Evolutionary conservation across 2,329 filamentous ascomycete species (phyloP).

Genomic region (Trichoderma pleuroti): DNA sequence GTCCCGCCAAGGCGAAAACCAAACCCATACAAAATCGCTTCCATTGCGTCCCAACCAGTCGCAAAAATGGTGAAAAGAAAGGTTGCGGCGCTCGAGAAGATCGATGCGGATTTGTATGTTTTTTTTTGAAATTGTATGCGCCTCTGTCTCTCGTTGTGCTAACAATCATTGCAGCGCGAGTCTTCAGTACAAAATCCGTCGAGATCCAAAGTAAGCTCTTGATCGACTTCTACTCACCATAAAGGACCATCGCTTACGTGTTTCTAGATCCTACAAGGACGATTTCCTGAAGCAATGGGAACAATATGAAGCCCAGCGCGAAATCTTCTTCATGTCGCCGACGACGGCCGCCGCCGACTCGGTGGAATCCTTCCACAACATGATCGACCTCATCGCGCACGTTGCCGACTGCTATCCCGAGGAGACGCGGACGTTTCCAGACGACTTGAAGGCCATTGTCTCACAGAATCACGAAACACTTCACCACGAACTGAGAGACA

Average conservation of each 20-base stretch:
- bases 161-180: constrained; percentile 58
- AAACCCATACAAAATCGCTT: neutral
- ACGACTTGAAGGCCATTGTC: constrained; percentile 77
- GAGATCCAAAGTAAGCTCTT: constrained; percentile 67
- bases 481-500: constrained; percentile 83
- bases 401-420: constrained; percentile 90
- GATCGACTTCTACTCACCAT: neutral
- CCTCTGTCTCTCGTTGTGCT: constrained; percentile 17
- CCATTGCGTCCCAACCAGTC: neutral
- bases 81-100: constrained; percentile 88
- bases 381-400: constrained; percentile 91
- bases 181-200: constrained; percentile 85
- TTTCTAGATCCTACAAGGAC: constrained; percentile 74
- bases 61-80: constrained; percentile 76
- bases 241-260: neutral
- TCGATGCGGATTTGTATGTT: constrained; percentile 78
- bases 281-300: constrained; percentile 86
- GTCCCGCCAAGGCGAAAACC: neutral
- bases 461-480: constrained; percentile 77
- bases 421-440: constrained; percentile 71
- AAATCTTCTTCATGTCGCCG: constrained; percentile 86
- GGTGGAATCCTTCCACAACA: constrained; percentile 79
- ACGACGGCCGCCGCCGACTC: constrained; percentile 72
- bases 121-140: neutral
- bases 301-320: constrained; percentile 86